phyloP scores from a whole-genome alignment of 2,329 filamentous ascomycete genomes.

The Aspergillus costaricaensis region DNA sequence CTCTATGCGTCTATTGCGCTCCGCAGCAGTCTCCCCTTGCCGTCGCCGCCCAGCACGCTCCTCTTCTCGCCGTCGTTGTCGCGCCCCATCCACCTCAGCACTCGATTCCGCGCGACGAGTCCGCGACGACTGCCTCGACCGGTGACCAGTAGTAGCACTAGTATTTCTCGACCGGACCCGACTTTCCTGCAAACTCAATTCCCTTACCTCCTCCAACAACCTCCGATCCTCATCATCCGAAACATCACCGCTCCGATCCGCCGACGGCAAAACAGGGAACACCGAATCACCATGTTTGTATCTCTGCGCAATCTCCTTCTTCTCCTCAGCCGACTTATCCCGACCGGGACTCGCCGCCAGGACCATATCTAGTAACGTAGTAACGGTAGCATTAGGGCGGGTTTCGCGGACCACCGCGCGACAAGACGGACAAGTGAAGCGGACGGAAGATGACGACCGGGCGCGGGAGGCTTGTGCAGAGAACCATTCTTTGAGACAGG shows the following conservation, averaged over 20 bases:
- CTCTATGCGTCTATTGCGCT: conserved; percentile 65
- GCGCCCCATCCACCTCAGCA: conserved; percentile 40
- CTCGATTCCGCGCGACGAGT: conserved; percentile 34
- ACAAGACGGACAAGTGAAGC: conserved; percentile 90
- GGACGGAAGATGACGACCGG: conserved; percentile 46
- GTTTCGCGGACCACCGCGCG: conserved; percentile 84
- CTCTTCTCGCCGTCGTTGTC: conserved; percentile 36
- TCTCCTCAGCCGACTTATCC: conserved; percentile 70
- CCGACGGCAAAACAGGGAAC: conserved; percentile 59
- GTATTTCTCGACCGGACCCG: conserved; percentile 25
- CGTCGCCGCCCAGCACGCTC: conserved; percentile 34
- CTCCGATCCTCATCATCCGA: conserved; percentile 66
- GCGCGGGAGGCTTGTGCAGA: conserved; percentile 67
- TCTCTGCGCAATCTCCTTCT: conserved; percentile 70
- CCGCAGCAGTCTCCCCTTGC: conserved; percentile 26
- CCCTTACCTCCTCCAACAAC: conserved; percentile 69
- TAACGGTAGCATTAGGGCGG: conserved; percentile 85
- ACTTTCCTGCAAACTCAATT: conserved; percentile 65
- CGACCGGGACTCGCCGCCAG: conserved; percentile 76
- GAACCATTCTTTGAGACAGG: conserved; percentile 97
- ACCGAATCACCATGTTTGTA: conserved; percentile 84
- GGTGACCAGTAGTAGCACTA: conserved; percentile 31
- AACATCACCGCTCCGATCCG: conserved; percentile 40
- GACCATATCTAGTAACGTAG: conserved; percentile 86
- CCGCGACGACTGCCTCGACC: conserved; percentile 26